These are phyloP conservation scores for Aureobasidium sp. DNA, from an alignment of 2,329 filamentous ascomycete species.

Conservation along the genomic window DNA sequence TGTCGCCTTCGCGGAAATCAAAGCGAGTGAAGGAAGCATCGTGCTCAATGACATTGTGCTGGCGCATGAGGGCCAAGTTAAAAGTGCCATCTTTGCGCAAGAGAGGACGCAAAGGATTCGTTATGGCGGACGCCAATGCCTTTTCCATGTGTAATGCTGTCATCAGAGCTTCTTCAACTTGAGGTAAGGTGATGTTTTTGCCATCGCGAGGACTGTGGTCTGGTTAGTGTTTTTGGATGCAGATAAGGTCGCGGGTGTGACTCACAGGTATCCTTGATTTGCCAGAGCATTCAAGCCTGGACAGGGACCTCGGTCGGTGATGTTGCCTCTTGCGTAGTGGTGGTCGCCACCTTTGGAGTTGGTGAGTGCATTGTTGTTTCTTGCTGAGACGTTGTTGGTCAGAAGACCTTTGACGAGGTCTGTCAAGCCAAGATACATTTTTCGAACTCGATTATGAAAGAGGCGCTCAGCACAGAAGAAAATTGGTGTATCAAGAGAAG, in stretches of 20 bases:
- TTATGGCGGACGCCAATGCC: conserved; percentile 23
- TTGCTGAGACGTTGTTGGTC: conserved; percentile 11
- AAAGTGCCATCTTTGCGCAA: conserved; percentile 27
- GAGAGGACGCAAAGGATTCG: conserved; percentile 20
- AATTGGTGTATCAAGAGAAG: not conserved
- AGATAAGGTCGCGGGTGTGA: not conserved
- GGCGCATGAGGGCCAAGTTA: conserved; percentile 27
- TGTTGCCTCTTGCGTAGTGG: conserved; percentile 16
- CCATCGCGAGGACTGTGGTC: conserved; percentile 27
- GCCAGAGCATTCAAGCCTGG: conserved; percentile 28
- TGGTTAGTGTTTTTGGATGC: too few species aligned
- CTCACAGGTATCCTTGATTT: conserved; percentile 30
- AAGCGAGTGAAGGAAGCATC: conserved; percentile 30
- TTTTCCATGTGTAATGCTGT: not conserved
- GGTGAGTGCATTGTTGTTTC: conserved; percentile 1
- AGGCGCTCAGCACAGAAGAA: not conserved
- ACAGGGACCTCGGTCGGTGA: conserved; percentile 25
- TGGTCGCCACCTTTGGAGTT: conserved; percentile 20
- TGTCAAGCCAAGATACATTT: conserved; percentile 19
- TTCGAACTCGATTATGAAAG: not conserved
- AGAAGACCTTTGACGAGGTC: conserved; percentile 19
- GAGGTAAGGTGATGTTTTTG: conserved; percentile 26
- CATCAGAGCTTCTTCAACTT: conserved; percentile 26
- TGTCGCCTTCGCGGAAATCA: conserved; percentile 30
- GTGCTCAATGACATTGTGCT: conserved; percentile 31